phyloP scores from a whole-genome alignment of 768 basidiomycete species.

The Serendipita sp. region DNA sequence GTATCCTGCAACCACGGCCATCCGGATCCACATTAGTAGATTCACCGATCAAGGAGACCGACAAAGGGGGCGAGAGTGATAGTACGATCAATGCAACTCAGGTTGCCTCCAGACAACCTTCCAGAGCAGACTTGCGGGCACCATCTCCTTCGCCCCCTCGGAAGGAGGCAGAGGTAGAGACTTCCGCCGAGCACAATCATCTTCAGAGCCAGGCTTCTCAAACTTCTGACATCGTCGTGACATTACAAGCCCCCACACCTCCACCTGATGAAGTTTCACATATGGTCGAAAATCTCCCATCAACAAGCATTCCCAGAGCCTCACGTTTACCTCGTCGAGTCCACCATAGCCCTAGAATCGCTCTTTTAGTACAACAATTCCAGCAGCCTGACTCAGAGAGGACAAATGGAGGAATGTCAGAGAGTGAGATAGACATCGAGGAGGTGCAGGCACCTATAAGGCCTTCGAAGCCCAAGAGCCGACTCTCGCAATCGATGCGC shows the following conservation, averaged over 20 bases:
- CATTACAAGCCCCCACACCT: neutral
- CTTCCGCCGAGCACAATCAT: neutral
- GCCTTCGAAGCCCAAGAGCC: constrained; percentile 28
- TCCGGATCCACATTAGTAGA: neutral
- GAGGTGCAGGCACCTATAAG: constrained; percentile 19
- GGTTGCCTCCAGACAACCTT: neutral
- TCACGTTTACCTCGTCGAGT: constrained; percentile 21
- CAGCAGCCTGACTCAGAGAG: neutral
- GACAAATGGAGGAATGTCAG: constrained; percentile 34
- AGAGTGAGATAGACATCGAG: constrained; percentile 63
- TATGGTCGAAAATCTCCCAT: neutral
- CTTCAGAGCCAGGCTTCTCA: neutral
- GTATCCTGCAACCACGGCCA: neutral
- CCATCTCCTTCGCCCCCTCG: neutral
- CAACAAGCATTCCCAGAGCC: neutral
- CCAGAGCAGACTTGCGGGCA: neutral
- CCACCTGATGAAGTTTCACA: neutral
- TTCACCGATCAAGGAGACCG: neutral
- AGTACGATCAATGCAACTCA: constrained; percentile 4
- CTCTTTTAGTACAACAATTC: constrained; percentile 20
- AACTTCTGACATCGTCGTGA: neutral
- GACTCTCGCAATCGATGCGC: constrained; percentile 22
- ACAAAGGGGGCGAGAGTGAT: neutral
- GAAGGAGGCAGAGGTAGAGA: neutral
- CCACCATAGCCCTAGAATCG: constrained; percentile 20